These are phyloP conservation scores for Lecanosticta acicola DNA, from an alignment of 2,329 filamentous ascomycete genomes.

Conservation along the genomic window DNA sequence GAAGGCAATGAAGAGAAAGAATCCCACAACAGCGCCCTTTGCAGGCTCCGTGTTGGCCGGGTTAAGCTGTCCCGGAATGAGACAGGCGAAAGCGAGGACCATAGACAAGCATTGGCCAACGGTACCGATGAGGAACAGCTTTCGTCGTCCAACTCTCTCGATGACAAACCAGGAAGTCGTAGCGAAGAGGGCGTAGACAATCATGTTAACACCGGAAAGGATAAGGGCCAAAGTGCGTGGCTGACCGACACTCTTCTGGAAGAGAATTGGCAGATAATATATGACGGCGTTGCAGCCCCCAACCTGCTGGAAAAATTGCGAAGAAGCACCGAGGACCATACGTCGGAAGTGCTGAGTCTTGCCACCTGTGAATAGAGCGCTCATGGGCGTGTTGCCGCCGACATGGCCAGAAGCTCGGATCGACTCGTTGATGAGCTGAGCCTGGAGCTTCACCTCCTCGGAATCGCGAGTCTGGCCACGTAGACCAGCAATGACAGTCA, in stretches of 20 bases:
- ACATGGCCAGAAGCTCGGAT: conserved; percentile 39
- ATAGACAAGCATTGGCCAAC: conserved; percentile 53
- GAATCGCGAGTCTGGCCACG: conserved; percentile 46
- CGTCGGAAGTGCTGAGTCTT: conserved; percentile 62
- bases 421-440: conserved; percentile 61
- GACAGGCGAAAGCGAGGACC: conserved; percentile 40
- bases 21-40: conserved; percentile 51
- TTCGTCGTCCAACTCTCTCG: conserved; percentile 52
- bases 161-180: conserved; percentile 59
- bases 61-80: conserved; percentile 37
- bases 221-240: conserved; percentile 39
- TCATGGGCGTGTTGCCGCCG: conserved; percentile 42
- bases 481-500: conserved; percentile 48
- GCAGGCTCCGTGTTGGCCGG: conserved; percentile 34
- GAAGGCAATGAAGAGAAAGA: conserved; percentile 65
- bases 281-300: conserved; percentile 47
- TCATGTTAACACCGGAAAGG: conserved; percentile 39
- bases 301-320: conserved; percentile 59
- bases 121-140: conserved; percentile 40
- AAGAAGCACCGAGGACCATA: conserved; percentile 55
- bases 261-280: conserved; percentile 41
- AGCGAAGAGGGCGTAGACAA: conserved; percentile 20
- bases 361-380: conserved; percentile 55
- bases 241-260: conserved; percentile 48
- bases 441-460: conserved; percentile 54